Percentiles rank a stretch among this genome's conserved stretches.
phyloP scores from a whole-genome alignment of 352 stramenopile species.

The Pythium myriotylum region DNA sequence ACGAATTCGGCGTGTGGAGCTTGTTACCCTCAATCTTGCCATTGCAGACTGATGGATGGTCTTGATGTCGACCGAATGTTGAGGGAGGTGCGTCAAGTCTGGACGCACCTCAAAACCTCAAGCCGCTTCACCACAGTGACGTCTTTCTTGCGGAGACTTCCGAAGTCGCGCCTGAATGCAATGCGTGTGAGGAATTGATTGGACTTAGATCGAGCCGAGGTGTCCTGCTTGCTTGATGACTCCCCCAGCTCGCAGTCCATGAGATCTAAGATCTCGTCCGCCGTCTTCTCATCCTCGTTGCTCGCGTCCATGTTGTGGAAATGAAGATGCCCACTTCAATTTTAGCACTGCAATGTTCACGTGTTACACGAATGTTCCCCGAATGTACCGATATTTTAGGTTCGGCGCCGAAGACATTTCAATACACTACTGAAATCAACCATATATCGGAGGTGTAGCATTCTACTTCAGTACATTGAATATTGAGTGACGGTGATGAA shows the following conservation, averaged over 20 bases:
- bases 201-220: constrained; percentile 1
- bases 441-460: no score
- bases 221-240: constrained; percentile 2
- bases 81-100: no score
- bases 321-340: background rate
- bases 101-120: no score
- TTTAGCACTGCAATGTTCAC: background rate
- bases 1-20: no score
- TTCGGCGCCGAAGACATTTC: background rate
- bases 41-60: no score
- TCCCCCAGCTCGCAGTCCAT: background rate
- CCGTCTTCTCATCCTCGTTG: background rate
- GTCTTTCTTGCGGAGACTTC: background rate
- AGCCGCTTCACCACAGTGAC: no score
- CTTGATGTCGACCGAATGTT: no score
- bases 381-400: no score
- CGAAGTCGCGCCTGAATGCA: background rate
- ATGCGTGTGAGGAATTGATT: background rate
- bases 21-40: no score
- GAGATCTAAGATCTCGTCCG: background rate
- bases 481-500: no score
- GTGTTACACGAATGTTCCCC: background rate
- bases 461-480: no score
- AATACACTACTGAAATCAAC: constrained; percentile 1
- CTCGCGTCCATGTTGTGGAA: background rate